Evolutionary conservation across 805 yeast species (phyloP), one percentile per base, ranked within the genome.

Genomic region (Candida wancherniae): DNA sequence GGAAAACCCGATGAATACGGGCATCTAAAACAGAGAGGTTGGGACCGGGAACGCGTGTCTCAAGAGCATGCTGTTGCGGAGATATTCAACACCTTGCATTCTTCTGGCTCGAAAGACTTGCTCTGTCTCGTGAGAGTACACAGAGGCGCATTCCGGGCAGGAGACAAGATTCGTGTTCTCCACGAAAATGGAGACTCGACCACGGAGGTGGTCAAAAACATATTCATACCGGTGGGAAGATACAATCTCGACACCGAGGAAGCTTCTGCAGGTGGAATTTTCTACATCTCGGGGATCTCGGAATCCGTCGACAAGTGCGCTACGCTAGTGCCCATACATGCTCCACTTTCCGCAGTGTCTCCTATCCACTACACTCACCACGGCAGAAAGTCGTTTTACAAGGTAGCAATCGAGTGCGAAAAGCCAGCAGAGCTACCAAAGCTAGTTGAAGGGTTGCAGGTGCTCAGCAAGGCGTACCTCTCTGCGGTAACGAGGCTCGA

Each of bases 341-440:
- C 33, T 8, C 39, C 35, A 5, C 32, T 47, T 3, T 42, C 50
- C 3, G 51, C 51, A 3, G 14, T 28, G 15, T 15, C 3, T 5
- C 47, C 51, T 9, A 64, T 71, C 40, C 60, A 52, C 27, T 63
- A 68, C 0, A 47, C 73, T 10, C 66, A 68, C 26, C 68, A 64
- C 37, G 53, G 77, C 3, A 54, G 63, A 5, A 61, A 67, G 28
- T 76, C 94, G 0, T 77, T 83, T 2, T 75, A 84, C 47, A 85
- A 86, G 47, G 73, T 90, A 3, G 87, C 94, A 1, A 71, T 90
- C 12, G 94, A 87, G 48, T 94, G 97, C 0, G 66, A 71, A 10
- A 67, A 72, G 16, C 95, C 96, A 0, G 70, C 84, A 0, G 94
- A 88, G 34, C 58, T 84, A 11, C 90, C 94, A 0, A 71, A 71